A percentile compares a stretch with the other conserved stretches of the same genome.
Evolutionary conservation across 2,329 filamentous ascomycete genomes (phyloP).

Genomic region (Sporothrix brunneoviolacea): DNA sequence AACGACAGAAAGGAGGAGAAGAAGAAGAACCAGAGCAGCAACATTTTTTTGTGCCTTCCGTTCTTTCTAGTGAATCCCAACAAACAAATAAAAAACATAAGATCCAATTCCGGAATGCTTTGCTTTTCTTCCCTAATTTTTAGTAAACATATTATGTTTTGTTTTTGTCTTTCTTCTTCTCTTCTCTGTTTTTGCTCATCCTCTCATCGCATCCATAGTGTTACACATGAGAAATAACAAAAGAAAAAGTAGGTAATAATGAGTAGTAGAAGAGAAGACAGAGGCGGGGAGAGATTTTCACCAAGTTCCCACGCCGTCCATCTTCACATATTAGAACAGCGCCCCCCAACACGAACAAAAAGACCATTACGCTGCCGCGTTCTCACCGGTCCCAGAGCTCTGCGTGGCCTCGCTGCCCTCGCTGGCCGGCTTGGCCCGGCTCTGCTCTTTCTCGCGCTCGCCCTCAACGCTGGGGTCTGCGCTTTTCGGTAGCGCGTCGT

Average conservation of each 20-base stretch:
- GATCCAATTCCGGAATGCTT: too few relatives aligned
- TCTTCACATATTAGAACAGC: background rate
- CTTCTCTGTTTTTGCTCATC: background rate
- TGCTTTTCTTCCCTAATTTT: background rate
- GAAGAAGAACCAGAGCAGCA: too few relatives aligned
- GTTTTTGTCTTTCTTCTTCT: background rate
- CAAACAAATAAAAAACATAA: too few relatives aligned
- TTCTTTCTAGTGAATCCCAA: too few relatives aligned
- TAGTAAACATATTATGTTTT: background rate
- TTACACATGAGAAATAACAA: slow-evolving; percentile 2
- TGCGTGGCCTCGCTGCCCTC: slow-evolving; percentile 50
- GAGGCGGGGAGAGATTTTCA: background rate
- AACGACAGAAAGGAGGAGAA: too few relatives aligned
- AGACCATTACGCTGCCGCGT: too few relatives aligned
- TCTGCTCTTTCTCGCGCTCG: slow-evolving; percentile 50
- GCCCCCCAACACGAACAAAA: background rate
- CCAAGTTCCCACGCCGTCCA: too few relatives aligned
- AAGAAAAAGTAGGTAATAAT: background rate
- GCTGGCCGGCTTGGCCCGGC: slow-evolving; percentile 55
- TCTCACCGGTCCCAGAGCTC: background rate
- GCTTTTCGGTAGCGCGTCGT: slow-evolving; percentile 34
- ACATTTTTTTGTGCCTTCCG: too few relatives aligned
- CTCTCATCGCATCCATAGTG: slow-evolving; percentile 6
- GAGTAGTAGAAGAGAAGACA: background rate
- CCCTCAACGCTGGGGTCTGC: slow-evolving; percentile 50